Percentiles rank a stretch among this genome's conserved stretches.
Evolutionary conservation across 202 grass and related monocot species (phyloP).

Genomic region (Cymbopogon flexuosus): DNA sequence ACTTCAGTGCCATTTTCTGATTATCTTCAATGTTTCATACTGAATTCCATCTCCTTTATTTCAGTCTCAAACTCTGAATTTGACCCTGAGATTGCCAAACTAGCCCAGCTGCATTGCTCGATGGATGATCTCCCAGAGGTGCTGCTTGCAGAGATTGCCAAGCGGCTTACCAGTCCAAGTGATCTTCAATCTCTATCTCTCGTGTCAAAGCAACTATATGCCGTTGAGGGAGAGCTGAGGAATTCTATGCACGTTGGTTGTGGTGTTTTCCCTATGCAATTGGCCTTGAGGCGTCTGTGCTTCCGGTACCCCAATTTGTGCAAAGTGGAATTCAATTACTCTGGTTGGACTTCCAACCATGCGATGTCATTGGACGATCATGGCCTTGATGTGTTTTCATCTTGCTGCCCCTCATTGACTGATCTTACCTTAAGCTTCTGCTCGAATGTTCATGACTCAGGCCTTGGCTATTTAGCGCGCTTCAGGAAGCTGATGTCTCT

Average conservation of each 20-base stretch:
- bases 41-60: not conserved
- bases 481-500: conserved; percentile 46
- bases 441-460: conserved; percentile 34
- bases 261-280: conserved; percentile 34
- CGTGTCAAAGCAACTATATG: conserved; percentile 42
- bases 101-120: not conserved
- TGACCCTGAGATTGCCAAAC: not conserved
- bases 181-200: conserved; percentile 58
- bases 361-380: conserved; percentile 46
- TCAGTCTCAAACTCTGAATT: not conserved
- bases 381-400: conserved; percentile 40
- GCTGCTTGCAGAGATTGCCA: conserved; percentile 47
- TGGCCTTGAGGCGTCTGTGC: conserved; percentile 39
- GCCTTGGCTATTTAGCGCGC: conserved; percentile 34
- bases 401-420: conserved; percentile 28
- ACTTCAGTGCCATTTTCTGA: not conserved
- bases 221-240: conserved; percentile 33
- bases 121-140: conserved; percentile 53
- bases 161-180: conserved; percentile 32
- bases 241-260: conserved; percentile 37
- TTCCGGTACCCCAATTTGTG: conserved; percentile 42
- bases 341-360: conserved; percentile 30
- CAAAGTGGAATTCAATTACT: conserved; percentile 61
- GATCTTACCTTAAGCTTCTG: conserved; percentile 62
- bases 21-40: not conserved